Percentiles rank a stretch among this genome's conserved stretches.
phyloP scores from a whole-genome alignment of 495 filamentous ascomycete species.

The Penicillium samsonianum region DNA sequence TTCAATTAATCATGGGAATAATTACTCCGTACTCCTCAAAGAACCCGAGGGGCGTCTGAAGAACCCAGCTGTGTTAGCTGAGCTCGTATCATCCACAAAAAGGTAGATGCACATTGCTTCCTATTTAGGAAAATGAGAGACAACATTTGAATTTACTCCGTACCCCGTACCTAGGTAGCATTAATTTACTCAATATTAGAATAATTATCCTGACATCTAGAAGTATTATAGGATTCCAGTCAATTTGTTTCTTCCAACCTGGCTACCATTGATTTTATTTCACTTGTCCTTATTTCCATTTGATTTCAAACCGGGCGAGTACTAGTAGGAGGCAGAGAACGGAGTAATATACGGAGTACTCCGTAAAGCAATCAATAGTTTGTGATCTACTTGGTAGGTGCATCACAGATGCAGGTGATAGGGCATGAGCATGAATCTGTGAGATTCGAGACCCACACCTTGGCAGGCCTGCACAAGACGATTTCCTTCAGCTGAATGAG shows the following conservation, averaged over 20 bases:
- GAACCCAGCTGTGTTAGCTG: background rate
- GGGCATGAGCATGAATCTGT: background rate
- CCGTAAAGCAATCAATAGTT: background rate
- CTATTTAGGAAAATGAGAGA: background rate
- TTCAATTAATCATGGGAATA: background rate
- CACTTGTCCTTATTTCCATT: background rate
- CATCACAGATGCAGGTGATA: background rate
- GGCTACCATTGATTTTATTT: background rate
- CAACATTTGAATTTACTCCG: background rate
- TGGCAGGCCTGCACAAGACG: background rate
- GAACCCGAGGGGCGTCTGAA: background rate
- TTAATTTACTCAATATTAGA: too few species aligned
- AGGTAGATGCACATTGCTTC: background rate
- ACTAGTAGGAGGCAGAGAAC: too few species aligned
- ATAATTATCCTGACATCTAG: too few species aligned
- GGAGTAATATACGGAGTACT: background rate
- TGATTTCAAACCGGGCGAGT: background rate
- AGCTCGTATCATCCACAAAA: background rate
- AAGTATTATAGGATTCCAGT: too few species aligned
- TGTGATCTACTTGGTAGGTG: background rate
- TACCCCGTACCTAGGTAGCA: background rate
- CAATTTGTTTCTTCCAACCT: too few species aligned
- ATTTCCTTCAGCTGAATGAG: slow-evolving; percentile 1
- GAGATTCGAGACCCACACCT: background rate
- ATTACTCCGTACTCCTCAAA: background rate